Conservation (phyloP, 225 moss, liverwort and hornwort genomes). For the Ulota crispa region DNA sequence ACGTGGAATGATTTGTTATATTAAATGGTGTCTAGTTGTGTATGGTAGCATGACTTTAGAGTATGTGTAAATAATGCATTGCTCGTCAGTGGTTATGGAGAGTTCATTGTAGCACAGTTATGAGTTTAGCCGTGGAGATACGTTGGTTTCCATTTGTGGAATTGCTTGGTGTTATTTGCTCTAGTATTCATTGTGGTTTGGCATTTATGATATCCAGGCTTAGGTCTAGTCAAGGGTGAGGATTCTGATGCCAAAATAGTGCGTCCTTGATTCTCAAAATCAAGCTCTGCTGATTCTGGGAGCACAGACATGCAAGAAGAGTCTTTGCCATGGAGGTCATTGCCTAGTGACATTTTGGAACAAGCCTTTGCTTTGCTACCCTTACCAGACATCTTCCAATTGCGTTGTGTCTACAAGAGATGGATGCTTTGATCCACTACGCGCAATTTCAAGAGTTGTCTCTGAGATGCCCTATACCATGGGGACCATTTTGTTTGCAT, state of each 20-base stretch:
- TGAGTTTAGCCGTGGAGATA: not conserved
- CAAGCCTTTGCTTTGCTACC: constrained; percentile 33
- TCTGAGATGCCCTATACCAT: constrained; percentile 13
- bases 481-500: constrained; percentile 42
- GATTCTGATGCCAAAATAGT: not conserved
- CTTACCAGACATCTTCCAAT: constrained; percentile 32
- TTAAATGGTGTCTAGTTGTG: not conserved
- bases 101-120: not conserved
- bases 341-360: constrained; percentile 39
- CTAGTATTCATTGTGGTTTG: not conserved
- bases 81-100: not conserved
- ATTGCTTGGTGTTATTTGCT: too few species aligned
- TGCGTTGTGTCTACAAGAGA: constrained; percentile 44
- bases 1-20: too few species aligned
- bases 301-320: constrained; percentile 21
- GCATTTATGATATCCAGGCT: not conserved
- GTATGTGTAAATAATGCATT: not conserved
- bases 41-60: not conserved
- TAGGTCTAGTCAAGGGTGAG: not conserved
- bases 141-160: not conserved
- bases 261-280: not conserved
- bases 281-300: not conserved
- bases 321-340: constrained; percentile 25
- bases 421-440: constrained; percentile 39
- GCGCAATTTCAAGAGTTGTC: constrained; percentile 36